Base-by-base conservation (phyloP, 1,284 basidiomycete species). In the Wallemia mellicola region DNA sequence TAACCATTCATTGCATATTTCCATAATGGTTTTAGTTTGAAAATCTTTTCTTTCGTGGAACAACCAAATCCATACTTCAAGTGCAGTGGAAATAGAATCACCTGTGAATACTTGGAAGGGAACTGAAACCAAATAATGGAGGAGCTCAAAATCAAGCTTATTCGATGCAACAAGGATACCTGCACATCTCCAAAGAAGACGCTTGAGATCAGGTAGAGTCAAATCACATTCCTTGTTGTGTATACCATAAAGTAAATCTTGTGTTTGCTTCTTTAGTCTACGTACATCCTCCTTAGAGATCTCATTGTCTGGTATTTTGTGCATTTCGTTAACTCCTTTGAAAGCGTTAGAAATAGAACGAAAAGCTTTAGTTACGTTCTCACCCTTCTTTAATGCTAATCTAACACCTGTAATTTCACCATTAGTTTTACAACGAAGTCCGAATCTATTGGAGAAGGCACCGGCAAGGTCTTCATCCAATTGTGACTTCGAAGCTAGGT, bases 1-100 rank as follows among this genome's bases (percentile, higher is more conserved):
- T 48, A 81, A 76, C 94, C 94, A 99, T 2, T 84, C 83, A 7
- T 82, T 77, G 27, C 86, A 74, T 60, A 98, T 79, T 67, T 95
- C 89, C 14, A 80, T 75, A 75, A 95, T 83, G 27, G 96, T 70
- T 5, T 71, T 81, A 68, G 83, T 74, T 67, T 83, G 80, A 25
- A 79, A 74, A 60, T 79, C 77, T 0, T 86, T 82, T 60, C 86
- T 79, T 67, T 91, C 85, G 19, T 86, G 80, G 58, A 96, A 85
- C 0, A 96, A 75, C 92, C 91, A 96, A 1, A 85, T 87, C 94
- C 94, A 98, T 2, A 86, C 83, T 68, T 95, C 88, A 58, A 89
- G 82, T 0, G 87, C 91, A 1, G 84, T 79, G 9, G 83, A 77
- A 61, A 96, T 79, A 0, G 89, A 79, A 2, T 83, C 75, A 0